Conservation (phyloP, 1,284 basidiomycete genomes). For the Cutaneotrichosporon sp. region DNA sequence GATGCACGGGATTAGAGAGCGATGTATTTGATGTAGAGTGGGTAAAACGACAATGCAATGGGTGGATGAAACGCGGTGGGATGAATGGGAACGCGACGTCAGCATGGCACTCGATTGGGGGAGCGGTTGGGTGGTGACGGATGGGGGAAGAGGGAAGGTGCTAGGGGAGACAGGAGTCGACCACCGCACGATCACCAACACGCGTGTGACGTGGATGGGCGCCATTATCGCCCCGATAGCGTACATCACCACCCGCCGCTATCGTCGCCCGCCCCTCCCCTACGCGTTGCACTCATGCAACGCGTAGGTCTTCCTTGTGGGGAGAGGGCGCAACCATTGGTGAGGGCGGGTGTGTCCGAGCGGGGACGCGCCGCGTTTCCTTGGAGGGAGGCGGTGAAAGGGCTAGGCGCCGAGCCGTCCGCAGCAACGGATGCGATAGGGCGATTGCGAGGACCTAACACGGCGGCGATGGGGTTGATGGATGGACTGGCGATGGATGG, state of each 20-base stretch:
- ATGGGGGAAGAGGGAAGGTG: constrained; percentile 11
- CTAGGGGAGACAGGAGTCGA: neutral
- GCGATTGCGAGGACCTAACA: neutral
- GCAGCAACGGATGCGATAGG: neutral
- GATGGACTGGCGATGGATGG: constrained; percentile 1
- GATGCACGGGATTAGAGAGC: constrained; percentile 9
- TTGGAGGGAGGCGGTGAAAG: neutral
- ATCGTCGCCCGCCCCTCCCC: neutral
- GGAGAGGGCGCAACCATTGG: neutral
- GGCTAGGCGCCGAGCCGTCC: neutral
- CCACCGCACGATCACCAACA: constrained; percentile 9
- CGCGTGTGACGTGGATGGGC: constrained; percentile 11
- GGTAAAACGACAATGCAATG: constrained; percentile 3
- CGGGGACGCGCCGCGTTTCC: constrained; percentile 3
- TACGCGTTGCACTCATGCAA: neutral
- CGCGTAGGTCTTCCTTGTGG: neutral
- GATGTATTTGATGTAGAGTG: neutral
- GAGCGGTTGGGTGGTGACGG: constrained; percentile 7
- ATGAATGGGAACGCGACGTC: constrained; percentile 15
- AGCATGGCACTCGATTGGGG: constrained; percentile 13
- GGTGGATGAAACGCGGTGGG: constrained; percentile 6
- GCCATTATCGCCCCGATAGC: neutral
- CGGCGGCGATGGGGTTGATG: constrained; percentile 6
- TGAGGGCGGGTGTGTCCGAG: neutral
- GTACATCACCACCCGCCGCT: neutral